Percentiles rank a stretch among this genome's conserved stretches.
Evolutionary conservation across 1,139 yeast genomes (phyloP).

Genomic region (Hemisphaericaspora lyxosophila): DNA sequence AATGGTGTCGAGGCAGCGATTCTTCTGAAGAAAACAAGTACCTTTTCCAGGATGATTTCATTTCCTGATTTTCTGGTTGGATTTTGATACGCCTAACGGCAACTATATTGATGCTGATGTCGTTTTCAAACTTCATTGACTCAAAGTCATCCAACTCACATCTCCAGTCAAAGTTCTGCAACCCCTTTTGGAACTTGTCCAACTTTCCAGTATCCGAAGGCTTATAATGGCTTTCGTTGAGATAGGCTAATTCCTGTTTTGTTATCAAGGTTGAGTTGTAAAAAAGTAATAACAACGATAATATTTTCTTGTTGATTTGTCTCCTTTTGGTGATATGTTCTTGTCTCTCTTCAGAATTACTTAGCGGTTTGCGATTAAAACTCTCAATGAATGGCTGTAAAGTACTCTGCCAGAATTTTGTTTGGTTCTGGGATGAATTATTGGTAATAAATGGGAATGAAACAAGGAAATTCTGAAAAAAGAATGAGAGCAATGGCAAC

Average conservation of each 20-base stretch:
- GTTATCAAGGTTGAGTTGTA: conserved; percentile 77
- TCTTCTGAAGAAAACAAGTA: conserved; percentile 13
- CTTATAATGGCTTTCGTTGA: conserved; percentile 37
- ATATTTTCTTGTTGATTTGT: conserved; percentile 58
- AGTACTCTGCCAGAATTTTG: conserved; percentile 70
- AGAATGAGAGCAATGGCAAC: conserved; percentile 68
- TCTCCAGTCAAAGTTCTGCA: conserved; percentile 11
- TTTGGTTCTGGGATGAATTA: conserved; percentile 44
- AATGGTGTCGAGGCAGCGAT: conserved; percentile 30
- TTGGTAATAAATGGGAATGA: conserved; percentile 74
- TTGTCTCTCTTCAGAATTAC: conserved; percentile 66
- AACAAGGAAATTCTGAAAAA: conserved; percentile 59
- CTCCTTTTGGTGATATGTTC: conserved; percentile 71
- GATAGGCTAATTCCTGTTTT: conserved; percentile 54
- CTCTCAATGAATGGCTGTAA: conserved; percentile 80
- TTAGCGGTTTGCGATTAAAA: conserved; percentile 67
- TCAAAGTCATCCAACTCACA: conserved; percentile 32
- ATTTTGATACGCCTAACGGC: conserved; percentile 50
- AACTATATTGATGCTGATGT: conserved; percentile 59
- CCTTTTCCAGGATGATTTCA: conserved; percentile 22
- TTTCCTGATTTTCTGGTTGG: conserved; percentile 5
- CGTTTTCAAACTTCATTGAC: conserved; percentile 49
- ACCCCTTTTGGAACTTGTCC: conserved; percentile 29
- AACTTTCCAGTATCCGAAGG: conserved; percentile 54
- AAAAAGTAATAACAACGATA: conserved; percentile 62